Base-by-base conservation (phyloP, 495 filamentous ascomycete genomes). In the Corynascus novoguineensis region DNA sequence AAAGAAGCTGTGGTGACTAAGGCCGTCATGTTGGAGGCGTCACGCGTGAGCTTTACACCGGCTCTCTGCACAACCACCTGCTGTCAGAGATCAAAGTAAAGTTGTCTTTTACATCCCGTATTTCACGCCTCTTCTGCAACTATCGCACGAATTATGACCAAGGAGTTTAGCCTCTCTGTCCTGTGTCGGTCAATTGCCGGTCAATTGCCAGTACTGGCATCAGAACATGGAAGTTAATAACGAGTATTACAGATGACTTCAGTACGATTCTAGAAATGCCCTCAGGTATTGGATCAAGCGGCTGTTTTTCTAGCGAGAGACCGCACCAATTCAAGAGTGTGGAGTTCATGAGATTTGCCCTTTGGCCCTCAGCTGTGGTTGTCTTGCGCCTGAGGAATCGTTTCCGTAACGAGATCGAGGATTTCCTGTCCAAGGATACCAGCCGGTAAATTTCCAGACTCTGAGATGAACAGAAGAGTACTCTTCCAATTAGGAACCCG, bases 1-100 rank as follows among this genome's bases (percentile, higher is more conserved):
- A 55, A 5, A 68, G 67, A 4, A 71, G 66, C 62, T 61, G 63
- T 0, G 61, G 61, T 1, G 66, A 71, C 38, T 76, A 70, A 71
- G 37, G 25, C 3, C 45, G 58, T 3, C 51, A 45, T 0, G 55
- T 52, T 27, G 65, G 64, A 17, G 53, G 56, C 11, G 48, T 40
- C 1, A 71, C 68, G 8, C 54, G 47, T 8, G 21, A 48, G 15
- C 48, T 61, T 5, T 60, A 71, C 15, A 25, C 35, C 7, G 14
- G n/a, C 14, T 65, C 70, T 48, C 11, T 55, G 31, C 6, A 48
- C 3, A 49, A 35, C 1, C 9, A 22, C 9, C 24, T 56, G 1
- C 63, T 60, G 0, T 31, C 57, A 2, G 57, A 64, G 10, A 31
- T 58, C 2, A 35, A 61, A 2, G 58, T 58, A 34, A 73, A 67